Evolutionary conservation across 306 rosid species (phyloP), one percentile per base, ranked within the genome.

Genomic region (Cicer yamashitae): DNA sequence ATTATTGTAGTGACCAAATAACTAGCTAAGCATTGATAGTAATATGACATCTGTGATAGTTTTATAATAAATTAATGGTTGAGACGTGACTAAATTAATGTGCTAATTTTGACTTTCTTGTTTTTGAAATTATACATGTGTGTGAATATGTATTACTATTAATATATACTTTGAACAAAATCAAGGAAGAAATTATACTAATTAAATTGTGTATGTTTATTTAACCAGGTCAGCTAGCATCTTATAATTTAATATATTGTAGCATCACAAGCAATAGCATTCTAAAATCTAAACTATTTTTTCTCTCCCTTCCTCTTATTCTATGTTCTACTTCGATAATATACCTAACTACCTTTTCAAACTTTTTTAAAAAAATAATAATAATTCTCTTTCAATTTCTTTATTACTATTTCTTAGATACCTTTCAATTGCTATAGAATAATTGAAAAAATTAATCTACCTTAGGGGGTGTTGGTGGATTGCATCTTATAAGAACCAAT

Each of bases 301-400:
- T 18, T 14, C n/a, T 58, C 70, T 48, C 76, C 22, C 60, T 17
- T 52, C 3, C 15, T 39, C 22, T 57, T 46, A 13, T 82, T 46
- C 20, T 44, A 7, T 60, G 67, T 65, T 40, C 38, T 47, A 45
- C 8, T 58, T 61, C 52, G 50, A 50, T 59, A 73, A 58, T 67
- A 73, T 67, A 66, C 86, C 77, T 78, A 78, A 78, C 62, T 8
- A 73, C 66, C 79, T 77, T 77, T 77, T 77, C 75, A 50, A 22
- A 58, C 43, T 58, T 14, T 44, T 43, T 30, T 6, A 1, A 11
- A 50, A 68, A 60, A 38, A 14, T 7, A 15, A 8, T 4, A 57
- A 5, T 37, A 50, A 77, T 40, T 61, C 25, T 44, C 44, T 39
- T 15, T 56, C 70, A 63, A 62, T 44, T 76, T 63, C 20, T 76